Conservation (phyloP, 2,329 filamentous ascomycete genomes). For the Ophiostoma ips region DNA sequence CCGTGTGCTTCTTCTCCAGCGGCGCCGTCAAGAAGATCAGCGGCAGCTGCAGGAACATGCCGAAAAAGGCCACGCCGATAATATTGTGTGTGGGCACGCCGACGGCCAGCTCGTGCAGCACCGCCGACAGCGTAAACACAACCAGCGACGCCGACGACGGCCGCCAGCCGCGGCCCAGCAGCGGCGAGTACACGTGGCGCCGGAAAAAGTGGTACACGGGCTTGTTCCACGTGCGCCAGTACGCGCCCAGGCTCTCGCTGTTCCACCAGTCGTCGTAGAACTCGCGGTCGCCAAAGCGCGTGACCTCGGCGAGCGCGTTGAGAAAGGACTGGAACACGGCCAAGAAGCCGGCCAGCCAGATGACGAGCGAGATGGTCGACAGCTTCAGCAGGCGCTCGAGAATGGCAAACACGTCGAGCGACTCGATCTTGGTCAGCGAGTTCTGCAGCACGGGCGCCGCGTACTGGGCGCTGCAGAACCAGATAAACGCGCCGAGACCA, state of each 20-base stretch:
- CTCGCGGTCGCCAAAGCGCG: conserved; percentile 78
- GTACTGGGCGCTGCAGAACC: conserved; percentile 90
- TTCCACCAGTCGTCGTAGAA: conserved; percentile 99
- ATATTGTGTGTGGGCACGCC: conserved; percentile 91
- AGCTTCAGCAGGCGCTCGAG: conserved; percentile 86
- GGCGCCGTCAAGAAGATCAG: conserved; percentile 70
- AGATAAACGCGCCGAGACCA: conserved; percentile 75
- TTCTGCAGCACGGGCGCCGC: conserved; percentile 81
- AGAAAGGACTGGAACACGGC: conserved; percentile 87
- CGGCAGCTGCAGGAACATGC: conserved; percentile 88
- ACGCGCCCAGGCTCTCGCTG: conserved; percentile 65
- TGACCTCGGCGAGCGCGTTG: conserved; percentile 81
- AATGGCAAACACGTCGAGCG: conserved; percentile 67
- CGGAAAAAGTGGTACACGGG: conserved; percentile 96
- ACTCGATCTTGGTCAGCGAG: conserved; percentile 74
- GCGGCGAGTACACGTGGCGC: conserved; percentile 78
- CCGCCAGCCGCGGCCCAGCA: conserved; percentile 73
- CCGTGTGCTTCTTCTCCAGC: conserved; percentile 63
- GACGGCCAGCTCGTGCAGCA: conserved; percentile 84
- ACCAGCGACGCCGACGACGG: conserved; percentile 55
- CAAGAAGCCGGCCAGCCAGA: conserved; percentile 97
- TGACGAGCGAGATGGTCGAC: conserved; percentile 85
- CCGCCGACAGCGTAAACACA: conserved; percentile 78
- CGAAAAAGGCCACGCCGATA: conserved; percentile 80
- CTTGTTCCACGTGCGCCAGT: conserved; percentile 97